Conservation (phyloP, 441 rosid species). For the Aquilaria agallochum region DNA sequence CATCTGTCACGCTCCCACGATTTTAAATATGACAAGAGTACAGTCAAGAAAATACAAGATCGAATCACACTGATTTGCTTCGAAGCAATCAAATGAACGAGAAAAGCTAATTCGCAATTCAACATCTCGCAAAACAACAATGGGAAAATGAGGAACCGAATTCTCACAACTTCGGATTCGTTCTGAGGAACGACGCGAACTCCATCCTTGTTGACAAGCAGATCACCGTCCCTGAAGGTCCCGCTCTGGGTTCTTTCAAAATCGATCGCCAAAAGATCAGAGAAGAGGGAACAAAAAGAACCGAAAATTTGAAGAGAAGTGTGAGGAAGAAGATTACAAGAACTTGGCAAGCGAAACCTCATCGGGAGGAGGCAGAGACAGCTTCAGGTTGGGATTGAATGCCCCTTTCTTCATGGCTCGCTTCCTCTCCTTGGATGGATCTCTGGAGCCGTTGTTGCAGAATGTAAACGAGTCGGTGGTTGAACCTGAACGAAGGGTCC, state of each 20-base stretch:
- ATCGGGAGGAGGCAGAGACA: slow-evolving; percentile 55
- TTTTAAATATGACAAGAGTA: not conserved
- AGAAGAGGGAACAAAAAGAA: not conserved
- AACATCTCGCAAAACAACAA: not conserved
- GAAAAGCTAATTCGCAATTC: not conserved
- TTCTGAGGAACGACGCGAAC: slow-evolving; percentile 67
- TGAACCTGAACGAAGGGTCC: no score
- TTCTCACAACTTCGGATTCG: slow-evolving; percentile 54
- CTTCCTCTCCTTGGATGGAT: not conserved
- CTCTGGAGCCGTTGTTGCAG: no score
- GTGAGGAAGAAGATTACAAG: slow-evolving; percentile 39
- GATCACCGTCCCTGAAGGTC: slow-evolving; percentile 89
- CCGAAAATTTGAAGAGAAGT: not conserved
- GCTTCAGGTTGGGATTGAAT: slow-evolving; percentile 50
- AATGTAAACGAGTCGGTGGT: no score
- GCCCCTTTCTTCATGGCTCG: slow-evolving; percentile 18
- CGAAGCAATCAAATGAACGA: not conserved
- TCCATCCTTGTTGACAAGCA: slow-evolving; percentile 85
- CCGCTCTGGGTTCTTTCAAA: slow-evolving; percentile 73
- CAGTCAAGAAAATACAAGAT: not conserved
- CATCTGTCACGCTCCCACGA: not conserved
- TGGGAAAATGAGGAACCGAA: not conserved
- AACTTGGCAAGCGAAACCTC: slow-evolving; percentile 61
- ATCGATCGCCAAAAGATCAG: slow-evolving; percentile 6
- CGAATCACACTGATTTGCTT: not conserved